Evolutionary conservation across 2,329 filamentous ascomycete species (phyloP).

Genomic region (Epichloe scottii): DNA sequence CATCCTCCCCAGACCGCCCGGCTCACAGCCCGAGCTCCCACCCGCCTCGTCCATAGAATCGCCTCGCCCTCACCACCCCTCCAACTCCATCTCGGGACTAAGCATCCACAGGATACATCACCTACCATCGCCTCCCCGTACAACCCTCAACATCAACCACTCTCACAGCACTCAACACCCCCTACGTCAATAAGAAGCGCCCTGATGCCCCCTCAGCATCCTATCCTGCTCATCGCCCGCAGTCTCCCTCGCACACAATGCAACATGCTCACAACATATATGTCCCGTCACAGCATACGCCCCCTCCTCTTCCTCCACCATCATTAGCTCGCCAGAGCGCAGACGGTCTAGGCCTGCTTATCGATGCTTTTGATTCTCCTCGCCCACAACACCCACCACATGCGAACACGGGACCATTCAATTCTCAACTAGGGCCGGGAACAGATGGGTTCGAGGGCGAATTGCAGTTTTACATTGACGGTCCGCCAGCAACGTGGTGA

Average conservation of each 20-base stretch:
- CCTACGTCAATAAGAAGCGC: constrained; percentile 12
- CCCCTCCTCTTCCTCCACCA: background rate
- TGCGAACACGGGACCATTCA: constrained; percentile 1
- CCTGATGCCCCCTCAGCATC: constrained; percentile 8
- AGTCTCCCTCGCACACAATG: constrained; percentile 5
- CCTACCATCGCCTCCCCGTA: constrained; percentile 6
- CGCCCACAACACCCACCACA: constrained; percentile 10
- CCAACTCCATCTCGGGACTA: background rate
- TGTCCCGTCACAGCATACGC: constrained; percentile 7
- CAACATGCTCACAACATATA: constrained; percentile 6
- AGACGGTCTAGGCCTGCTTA: constrained; percentile 28
- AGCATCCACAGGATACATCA: constrained; percentile 1
- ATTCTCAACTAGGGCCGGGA: constrained; percentile 17
- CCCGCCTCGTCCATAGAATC: constrained; percentile 7
- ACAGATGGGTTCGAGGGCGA: constrained; percentile 35
- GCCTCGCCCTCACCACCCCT: constrained; percentile 4
- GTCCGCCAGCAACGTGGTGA: constrained; percentile 13
- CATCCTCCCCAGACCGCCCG: constrained; percentile 11
- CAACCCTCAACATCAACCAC: constrained; percentile 3
- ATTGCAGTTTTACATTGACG: constrained; percentile 31
- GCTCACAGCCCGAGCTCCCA: constrained; percentile 12
- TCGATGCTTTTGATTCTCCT: constrained; percentile 27
- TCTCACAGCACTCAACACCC: constrained; percentile 6
- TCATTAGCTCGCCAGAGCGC: constrained; percentile 11
- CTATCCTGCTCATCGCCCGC: constrained; percentile 11